Base-by-base conservation (phyloP, 2,329 filamentous ascomycete genomes). In the Beauveria medogensis region DNA sequence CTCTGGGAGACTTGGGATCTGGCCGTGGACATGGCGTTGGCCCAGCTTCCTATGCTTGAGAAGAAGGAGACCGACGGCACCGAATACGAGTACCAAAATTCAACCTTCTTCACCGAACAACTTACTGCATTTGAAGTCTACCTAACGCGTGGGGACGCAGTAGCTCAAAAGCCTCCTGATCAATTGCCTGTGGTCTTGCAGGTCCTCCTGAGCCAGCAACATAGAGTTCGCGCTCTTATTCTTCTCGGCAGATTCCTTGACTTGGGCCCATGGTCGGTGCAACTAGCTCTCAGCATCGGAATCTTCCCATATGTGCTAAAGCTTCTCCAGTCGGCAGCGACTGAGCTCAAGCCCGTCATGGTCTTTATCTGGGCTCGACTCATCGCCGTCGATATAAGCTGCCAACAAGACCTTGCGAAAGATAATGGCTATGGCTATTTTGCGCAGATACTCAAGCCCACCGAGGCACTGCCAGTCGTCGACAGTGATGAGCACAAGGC, bases 221-320 rank as follows among this genome's bases (percentile, higher is more conserved):
- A 99, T 72, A 82, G 94, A 66, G 84, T 99, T 28, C 83, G 94
- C 55, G 94, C 94, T 18, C 80, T 99, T 64, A 95, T 99, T 57
- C 78, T 99, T 7, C 81, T 99, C 0, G 94, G 92, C 62, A 91
- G 92, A 66, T 99, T 99, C 73, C 79, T 99, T 22, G 94, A 99
- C 69, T 83, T 97, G 44, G 94, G 94, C 0, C 94, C 94, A 0
- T 99, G 94, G 94, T 95, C 94, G 34, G 94, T 99, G n/a, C 94
- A 97, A 72, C 84, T 99, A 46, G 94, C 94, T 18, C 81, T 99
- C 18, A 97, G 92, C 73, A 99, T 99, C 64, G 94, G 94, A 26
- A 99, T 99, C 64, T 99, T 99, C 73, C 94, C 94, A 0, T 99
- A 99, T 70, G 94, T 99, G n/a, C 78, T 99, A 40, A 99, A 99